Evolutionary conservation across 768 basidiomycete species (phyloP).

Genomic region (Boletus fagicola): DNA sequence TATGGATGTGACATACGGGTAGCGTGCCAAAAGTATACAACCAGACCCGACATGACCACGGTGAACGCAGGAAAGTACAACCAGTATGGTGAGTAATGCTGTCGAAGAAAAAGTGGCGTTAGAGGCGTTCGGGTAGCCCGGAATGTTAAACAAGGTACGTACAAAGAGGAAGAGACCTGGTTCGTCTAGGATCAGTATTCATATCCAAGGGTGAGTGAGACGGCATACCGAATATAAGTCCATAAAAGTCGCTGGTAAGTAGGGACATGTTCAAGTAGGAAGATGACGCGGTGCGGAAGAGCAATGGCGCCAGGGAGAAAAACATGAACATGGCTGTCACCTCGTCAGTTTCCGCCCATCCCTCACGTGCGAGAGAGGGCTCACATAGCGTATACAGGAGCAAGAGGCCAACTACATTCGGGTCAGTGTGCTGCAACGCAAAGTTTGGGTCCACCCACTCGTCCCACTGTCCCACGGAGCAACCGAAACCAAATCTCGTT

Average conservation of each 20-base stretch:
- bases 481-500: constrained; percentile 58
- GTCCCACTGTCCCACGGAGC: constrained; percentile 71
- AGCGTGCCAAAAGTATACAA: constrained; percentile 83
- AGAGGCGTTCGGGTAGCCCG: not conserved
- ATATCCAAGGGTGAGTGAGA: not conserved
- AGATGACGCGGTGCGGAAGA: constrained; percentile 83
- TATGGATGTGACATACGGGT: constrained; percentile 56
- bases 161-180: constrained; percentile 54
- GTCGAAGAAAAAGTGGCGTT: constrained; percentile 1
- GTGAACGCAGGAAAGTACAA: constrained; percentile 81
- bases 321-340: constrained; percentile 67
- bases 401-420: constrained; percentile 44
- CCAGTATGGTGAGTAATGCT: constrained; percentile 87
- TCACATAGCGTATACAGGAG: constrained; percentile 43
- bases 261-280: constrained; percentile 82
- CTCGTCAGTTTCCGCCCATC: not conserved
- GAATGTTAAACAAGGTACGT: constrained; percentile 12
- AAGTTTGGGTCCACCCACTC: constrained; percentile 40
- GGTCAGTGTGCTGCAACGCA: constrained; percentile 36
- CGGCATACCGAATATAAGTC: constrained; percentile 62
- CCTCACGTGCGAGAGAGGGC: not conserved
- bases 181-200: constrained; percentile 1
- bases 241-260: constrained; percentile 87
- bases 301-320: constrained; percentile 77
- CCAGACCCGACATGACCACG: constrained; percentile 66